These are phyloP conservation scores for Ilyonectria mors-panacis DNA, from an alignment of 2,329 filamentous ascomycete species.

Conservation along the genomic window DNA sequence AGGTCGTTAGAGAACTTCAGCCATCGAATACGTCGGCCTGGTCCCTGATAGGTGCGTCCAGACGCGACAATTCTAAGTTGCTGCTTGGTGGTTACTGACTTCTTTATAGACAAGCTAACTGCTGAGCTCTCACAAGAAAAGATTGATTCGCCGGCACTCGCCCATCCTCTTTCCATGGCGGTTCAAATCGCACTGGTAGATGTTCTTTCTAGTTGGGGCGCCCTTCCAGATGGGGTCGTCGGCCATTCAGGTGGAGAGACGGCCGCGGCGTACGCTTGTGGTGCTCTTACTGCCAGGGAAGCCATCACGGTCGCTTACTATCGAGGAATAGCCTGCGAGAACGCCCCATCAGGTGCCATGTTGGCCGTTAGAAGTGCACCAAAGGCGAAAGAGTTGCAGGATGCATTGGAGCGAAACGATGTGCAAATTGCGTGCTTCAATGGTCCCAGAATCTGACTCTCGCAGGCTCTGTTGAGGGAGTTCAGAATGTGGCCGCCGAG, in stretches of 20 bases:
- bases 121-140: constrained; percentile 36
- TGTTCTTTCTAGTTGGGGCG: constrained; percentile 39
- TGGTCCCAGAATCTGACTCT: constrained; percentile 42
- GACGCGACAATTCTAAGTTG: not conserved
- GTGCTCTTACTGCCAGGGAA: constrained; percentile 41
- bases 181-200: constrained; percentile 40
- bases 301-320: constrained; percentile 41
- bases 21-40: constrained; percentile 21
- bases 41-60: constrained; percentile 34
- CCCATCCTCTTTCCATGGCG: constrained; percentile 40
- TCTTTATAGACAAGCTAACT: constrained; percentile 35
- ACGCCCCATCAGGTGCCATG: constrained; percentile 39
- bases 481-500: constrained; percentile 37
- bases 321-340: constrained; percentile 41
- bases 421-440: constrained; percentile 46
- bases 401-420: constrained; percentile 34
- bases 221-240: constrained; percentile 40
- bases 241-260: constrained; percentile 43
- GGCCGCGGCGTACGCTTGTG: constrained; percentile 42
- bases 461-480: constrained; percentile 37
- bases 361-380: constrained; percentile 38
- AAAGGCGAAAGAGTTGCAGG: constrained; percentile 36
- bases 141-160: constrained; percentile 33
- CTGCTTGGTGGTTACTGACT: constrained; percentile 10
- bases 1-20: constrained; percentile 34